Evolutionary conservation across 805 yeast species (phyloP), one percentile per base, ranked within the genome.

Genomic region (Yarrowia phangngaensis): DNA sequence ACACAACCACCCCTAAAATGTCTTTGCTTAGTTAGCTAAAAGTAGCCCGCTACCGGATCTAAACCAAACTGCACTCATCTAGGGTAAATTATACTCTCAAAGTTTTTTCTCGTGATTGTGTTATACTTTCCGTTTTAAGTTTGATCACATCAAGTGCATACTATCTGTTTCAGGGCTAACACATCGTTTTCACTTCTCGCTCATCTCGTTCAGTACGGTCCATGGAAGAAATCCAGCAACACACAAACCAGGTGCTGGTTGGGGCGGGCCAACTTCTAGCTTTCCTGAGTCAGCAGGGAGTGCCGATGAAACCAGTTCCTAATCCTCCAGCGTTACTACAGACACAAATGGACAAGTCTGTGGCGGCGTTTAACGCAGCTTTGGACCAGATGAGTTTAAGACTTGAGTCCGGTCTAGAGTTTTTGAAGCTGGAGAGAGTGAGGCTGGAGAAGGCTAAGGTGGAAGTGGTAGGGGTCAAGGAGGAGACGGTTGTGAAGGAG

Each of bases 271-370:
- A 48, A 17, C 48, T 48, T 15, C 29, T 48, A 24, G 35, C 51
- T 20, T 48, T 36, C 17, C 33, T 48, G 9, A 23, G 29, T 7
- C 35, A 29, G 16, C 48, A 41, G 22, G 48, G 35, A 12, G 48
- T 29, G 20, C 34, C 34, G 22, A 41, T 41, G 34, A 29, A 29
- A 11, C 48, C 48, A 5, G 28, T 41, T 1, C 58, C 60, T 12
- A 58, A 58, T 48, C 59, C 60, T 4, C 58, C 59, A 1, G 35
- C 55, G 4, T 38, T 49, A 13, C 41, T 57, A 14, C 60, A 57
- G 32, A 27, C 51, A 6, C 23, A 56, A 6, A 53, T 58, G 15
- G 57, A 58, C 50, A 49, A 51, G 27, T 41, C 48, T 14, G 35
- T 41, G 27, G 34, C 48, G 4, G 35, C 28, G 2, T 41, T 41